Base-by-base conservation (phyloP, 2,329 filamentous ascomycete species). In the Alternaria sp. region DNA sequence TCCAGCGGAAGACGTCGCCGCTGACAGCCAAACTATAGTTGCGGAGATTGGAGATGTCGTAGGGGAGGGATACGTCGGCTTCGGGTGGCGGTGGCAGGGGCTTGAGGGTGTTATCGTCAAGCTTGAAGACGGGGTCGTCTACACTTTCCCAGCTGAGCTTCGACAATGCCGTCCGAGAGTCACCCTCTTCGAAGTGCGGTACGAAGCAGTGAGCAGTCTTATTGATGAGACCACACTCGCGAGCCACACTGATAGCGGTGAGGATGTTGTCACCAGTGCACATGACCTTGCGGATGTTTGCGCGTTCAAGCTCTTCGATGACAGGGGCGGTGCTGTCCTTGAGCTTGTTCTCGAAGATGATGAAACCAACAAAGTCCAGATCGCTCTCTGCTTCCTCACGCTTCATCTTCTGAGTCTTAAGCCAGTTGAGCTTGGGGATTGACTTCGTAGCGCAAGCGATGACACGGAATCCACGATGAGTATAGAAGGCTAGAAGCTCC, bases 261-360 rank as follows among this genome's bases (percentile, higher is more conserved):
- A 98, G 83, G 66, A 98, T 98, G 71, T 99, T 99, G 83, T 99
- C 96, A 28, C 96, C 96, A 0, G 96, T 99, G 66, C 96, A 96
- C 96, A 99, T 99, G 55, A 97, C 89, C 26, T 91, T 91, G 36
- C 93, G 89, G 69, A 99, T 97, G 59, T 91, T 91, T 8, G 96
- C 95, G 56, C 90, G 85, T 30, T 88, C 86, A 4, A 99, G 86
- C 80, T 98, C 94, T 59, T 91, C 87, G 25, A 99, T 88, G 32
- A 97, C 91, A 2, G 86, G 87, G 2, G 92, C 87, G 0, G 95
- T 97, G 19, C 88, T 93, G 2, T 92, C 90, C 79, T 99, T 99
- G 65, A 99, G 83, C 81, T 99, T 99, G 82, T 99, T 99, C 81
- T 99, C 96, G 72, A 99, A 99, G 57, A 99, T 91, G 75, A 99